Evolutionary conservation across 345 rosid species (phyloP), one percentile per base, ranked within the genome.

Genomic region (Boechera divaricarpa): DNA sequence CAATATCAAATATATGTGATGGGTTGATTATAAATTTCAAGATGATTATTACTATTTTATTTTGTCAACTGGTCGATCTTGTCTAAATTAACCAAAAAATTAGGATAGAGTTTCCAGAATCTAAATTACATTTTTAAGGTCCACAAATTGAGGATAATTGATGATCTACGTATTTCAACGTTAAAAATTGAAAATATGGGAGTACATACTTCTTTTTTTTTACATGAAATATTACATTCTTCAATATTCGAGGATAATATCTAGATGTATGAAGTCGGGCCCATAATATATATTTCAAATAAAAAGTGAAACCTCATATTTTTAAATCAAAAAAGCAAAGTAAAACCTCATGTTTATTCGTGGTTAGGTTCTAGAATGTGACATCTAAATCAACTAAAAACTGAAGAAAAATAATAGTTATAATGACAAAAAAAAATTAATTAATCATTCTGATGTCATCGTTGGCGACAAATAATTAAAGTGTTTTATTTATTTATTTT

Each of bases 191-290:
- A 7, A 18, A 42, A 42, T 10, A 51, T 51, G 21, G 68, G 52
- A n/a, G 16, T 29, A 45, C 66, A 18, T 73, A 48, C 47, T 35
- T 59, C 21, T 49, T 61, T 47, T 26, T 26, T 49, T 36, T 5
- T 10, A 26, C 12, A 15, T 3, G 41, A 21, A 21, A 21, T 28
- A 51, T 28, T 61, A 24, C 52, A 59, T 58, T 36, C 26, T 58
- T 58, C 26, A 48, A 49, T 48, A 39, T 39, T 67, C 60, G 16
- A 67, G 18, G 62, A 59, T 39, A 42, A 45, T 42, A 42, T 31
- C 6, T 57, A 6, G 6, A 4, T 8, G 12, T 45, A 57, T 31
- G 10, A 1, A 24, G 6, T 31, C 16, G 16, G 71, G 13, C 55
- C 38, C 33, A 64, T 74, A 10, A 28, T 18, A 28, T 9, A 39